These are phyloP conservation scores for Fusarium decemcellulare DNA, from an alignment of 2,329 filamentous ascomycete genomes.

Conservation along the genomic window DNA sequence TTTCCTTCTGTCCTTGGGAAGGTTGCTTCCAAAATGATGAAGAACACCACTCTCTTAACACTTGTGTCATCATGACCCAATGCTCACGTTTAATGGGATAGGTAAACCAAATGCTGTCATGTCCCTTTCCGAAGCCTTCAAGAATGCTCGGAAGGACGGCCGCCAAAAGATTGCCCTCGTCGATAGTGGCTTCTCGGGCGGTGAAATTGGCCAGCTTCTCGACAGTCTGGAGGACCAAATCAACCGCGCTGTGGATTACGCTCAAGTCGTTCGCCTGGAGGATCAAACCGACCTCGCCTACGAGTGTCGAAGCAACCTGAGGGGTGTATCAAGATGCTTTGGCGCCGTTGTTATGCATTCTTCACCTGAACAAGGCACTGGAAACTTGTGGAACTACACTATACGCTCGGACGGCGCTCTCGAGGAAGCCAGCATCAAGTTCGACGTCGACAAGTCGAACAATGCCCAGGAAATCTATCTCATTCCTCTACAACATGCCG, in stretches of 20 bases:
- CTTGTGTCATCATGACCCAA: too few species aligned
- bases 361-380: slow-evolving; percentile 78
- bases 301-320: slow-evolving; percentile 74
- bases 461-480: slow-evolving; percentile 86
- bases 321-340: slow-evolving; percentile 80
- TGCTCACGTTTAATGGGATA: slow-evolving; percentile 68
- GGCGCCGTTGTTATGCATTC: slow-evolving; percentile 82
- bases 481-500: slow-evolving; percentile 83
- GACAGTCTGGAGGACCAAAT: slow-evolving; percentile 72
- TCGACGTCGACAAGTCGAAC: slow-evolving; percentile 73
- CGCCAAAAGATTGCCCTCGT: slow-evolving; percentile 83
- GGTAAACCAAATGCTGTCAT: slow-evolving; percentile 73
- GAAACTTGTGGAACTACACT: slow-evolving; percentile 87
- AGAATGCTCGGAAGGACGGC: slow-evolving; percentile 65
- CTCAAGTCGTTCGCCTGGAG: slow-evolving; percentile 68
- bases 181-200: slow-evolving; percentile 78
- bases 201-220: slow-evolving; percentile 81
- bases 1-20: too few species aligned
- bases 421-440: slow-evolving; percentile 66
- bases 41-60: too few species aligned
- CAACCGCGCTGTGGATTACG: slow-evolving; percentile 64
- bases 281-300: slow-evolving; percentile 71
- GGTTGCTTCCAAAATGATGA: too few species aligned
- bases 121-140: slow-evolving; percentile 75
- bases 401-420: slow-evolving; percentile 82